A percentile compares a stretch with the other conserved stretches of the same genome.
phyloP scores from a whole-genome alignment of 495 filamentous ascomycete species.

The Umbilicaria muhlenbergii region DNA sequence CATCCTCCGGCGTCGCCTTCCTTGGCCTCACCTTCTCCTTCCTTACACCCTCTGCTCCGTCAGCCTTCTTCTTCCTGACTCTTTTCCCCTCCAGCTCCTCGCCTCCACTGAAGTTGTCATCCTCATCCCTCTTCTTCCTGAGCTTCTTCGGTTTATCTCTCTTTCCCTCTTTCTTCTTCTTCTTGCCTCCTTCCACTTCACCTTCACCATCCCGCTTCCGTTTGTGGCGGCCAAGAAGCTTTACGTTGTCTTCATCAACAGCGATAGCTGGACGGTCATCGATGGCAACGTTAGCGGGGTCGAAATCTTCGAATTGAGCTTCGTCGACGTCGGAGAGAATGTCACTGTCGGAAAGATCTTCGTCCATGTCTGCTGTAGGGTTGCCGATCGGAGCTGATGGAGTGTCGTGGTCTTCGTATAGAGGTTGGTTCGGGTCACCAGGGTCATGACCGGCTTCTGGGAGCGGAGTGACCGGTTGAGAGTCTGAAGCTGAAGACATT shows the following conservation, averaged over 20 bases:
- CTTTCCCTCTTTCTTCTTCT: conserved; percentile 61
- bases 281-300: conserved; percentile 57
- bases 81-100: conserved; percentile 40
- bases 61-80: conserved; percentile 25
- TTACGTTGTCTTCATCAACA: conserved; percentile 78
- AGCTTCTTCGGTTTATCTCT: conserved; percentile 58
- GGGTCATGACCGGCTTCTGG: conserved; percentile 30
- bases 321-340: conserved; percentile 91
- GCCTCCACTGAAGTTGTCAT: conserved; percentile 38
- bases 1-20: conserved; percentile 39
- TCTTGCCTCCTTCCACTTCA: conserved; percentile 32
- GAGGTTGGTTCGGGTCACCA: conserved; percentile 20
- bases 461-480: conserved; percentile 14
- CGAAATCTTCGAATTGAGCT: conserved; percentile 82
- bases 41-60: conserved; percentile 28
- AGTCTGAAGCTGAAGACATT: conserved; percentile 8
- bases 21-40: conserved; percentile 25
- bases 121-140: conserved; percentile 38
- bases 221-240: conserved; percentile 58
- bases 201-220: conserved; percentile 56
- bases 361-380: conserved; percentile 19
- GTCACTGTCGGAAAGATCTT: conserved; percentile 53
- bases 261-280: conserved; percentile 62
- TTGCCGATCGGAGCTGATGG: conserved; percentile 20
- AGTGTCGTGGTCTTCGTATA: conserved; percentile 28